Base-by-base conservation (phyloP, 805 yeast genomes). In the Yarrowia sp. region DNA sequence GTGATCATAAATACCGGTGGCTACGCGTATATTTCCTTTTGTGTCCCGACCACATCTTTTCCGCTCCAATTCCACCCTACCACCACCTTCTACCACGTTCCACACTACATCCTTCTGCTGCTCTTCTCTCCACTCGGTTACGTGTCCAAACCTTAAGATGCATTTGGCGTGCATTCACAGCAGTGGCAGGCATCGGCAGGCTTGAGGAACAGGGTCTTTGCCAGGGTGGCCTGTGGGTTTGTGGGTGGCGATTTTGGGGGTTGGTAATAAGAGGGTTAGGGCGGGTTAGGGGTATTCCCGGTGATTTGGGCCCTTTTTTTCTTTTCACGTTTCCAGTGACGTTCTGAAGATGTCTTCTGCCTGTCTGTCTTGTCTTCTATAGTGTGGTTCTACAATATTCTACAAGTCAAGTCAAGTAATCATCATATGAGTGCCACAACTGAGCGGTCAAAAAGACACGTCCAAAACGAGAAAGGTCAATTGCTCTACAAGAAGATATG, bases 101-200 rank as follows among this genome's bases (percentile, higher is more conserved):
- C 54, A 32, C 24, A 10, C 33, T 10, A 11, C 7, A 28, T 16
- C 33, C 16, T n/a, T 16, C 28, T 51, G 30, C 58, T 35, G 41
- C 58, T 35, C 41, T 51, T 35, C 58, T 51, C 58, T 51, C 58
- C 41, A 51, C 58, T 51, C 58, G 58, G 58, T 51, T 51, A 51
- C 41, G 58, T 51, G 58, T 51, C 58, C 40, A 35, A 51, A 51
- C 58, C 58, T 51, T 4, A 51, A 22, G 30, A 21, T 49, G 56
- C 56, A 33, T 49, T 48, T 33, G 58, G 41, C 30, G 41, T 51
- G 58, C 58, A n/a, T n/a, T 51, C n/a, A n/a, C 41, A 35, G 58
- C 41, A n/a, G 58, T 33, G 41, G 41, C 41, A 51, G 58, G 58
- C 41, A 33, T 22, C 21, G 41, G n/a, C 58, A 33, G 58, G 58